Conservation (phyloP, 2,329 filamentous ascomycete species). For the Colletotrichum higginsianum region DNA sequence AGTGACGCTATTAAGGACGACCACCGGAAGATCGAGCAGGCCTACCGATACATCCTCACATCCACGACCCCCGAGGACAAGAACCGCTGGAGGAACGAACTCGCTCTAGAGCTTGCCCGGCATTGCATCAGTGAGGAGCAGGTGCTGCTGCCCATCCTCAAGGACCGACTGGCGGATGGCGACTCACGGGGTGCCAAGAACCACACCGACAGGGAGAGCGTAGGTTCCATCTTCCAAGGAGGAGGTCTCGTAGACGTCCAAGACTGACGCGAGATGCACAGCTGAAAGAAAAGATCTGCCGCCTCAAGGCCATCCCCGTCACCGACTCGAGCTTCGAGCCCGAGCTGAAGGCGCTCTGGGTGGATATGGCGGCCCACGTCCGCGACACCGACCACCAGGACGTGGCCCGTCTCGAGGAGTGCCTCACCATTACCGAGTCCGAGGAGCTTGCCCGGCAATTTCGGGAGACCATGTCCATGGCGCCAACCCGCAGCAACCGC, state of each 20-base stretch:
- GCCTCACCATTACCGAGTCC: slow-evolving; percentile 34
- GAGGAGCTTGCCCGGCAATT: slow-evolving; percentile 27
- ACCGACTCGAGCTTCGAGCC: slow-evolving; percentile 26
- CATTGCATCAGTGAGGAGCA: slow-evolving; percentile 38
- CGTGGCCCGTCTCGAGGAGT: slow-evolving; percentile 30
- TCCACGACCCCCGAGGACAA: slow-evolving; percentile 20
- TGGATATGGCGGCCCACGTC: slow-evolving; percentile 31
- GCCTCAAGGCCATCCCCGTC: slow-evolving; percentile 13
- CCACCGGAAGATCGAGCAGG: slow-evolving; percentile 37
- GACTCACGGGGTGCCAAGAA: slow-evolving; percentile 27
- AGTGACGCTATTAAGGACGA: slow-evolving; percentile 38
- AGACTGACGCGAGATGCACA: not conserved
- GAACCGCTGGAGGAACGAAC: slow-evolving; percentile 32
- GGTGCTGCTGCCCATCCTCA: slow-evolving; percentile 27
- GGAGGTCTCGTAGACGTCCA: too few species aligned
- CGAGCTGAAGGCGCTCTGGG: slow-evolving; percentile 26
- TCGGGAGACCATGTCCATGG: slow-evolving; percentile 27
- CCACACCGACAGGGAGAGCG: slow-evolving; percentile 19
- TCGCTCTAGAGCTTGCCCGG: slow-evolving; percentile 37
- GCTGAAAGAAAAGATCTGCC: slow-evolving; percentile 38
- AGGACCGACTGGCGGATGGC: slow-evolving; percentile 25
- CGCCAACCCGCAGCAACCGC: slow-evolving; percentile 32
- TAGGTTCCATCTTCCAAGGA: not conserved
- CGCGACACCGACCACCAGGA: slow-evolving; percentile 34
- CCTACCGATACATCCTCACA: slow-evolving; percentile 33